Evolutionary conservation across 768 basidiomycete species (phyloP).

Genomic region (Cystofilobasidium bisporidii): DNA sequence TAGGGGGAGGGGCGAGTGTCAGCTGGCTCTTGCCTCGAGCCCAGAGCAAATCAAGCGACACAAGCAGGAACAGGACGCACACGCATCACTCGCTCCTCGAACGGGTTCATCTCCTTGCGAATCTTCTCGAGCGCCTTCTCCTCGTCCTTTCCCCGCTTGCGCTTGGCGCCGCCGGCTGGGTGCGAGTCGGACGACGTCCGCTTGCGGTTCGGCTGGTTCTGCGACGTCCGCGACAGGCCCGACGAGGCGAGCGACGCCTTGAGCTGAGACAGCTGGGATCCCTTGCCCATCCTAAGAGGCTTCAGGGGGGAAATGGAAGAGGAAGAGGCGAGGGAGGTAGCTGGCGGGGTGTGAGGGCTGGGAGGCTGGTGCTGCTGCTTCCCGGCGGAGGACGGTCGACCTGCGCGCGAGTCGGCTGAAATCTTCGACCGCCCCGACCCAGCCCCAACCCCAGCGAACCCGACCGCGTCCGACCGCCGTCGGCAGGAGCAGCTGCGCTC

Average conservation of each 20-base stretch:
- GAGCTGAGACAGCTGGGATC: slow-evolving; percentile 79
- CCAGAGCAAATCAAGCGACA: no score
- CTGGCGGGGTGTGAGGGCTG: background rate
- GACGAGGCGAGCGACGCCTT: slow-evolving; percentile 72
- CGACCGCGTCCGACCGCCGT: no score
- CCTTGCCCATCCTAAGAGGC: slow-evolving; percentile 21
- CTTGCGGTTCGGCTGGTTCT: slow-evolving; percentile 37
- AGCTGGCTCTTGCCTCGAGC: no score
- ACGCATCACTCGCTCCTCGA: slow-evolving; percentile 85
- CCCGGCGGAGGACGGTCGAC: no score
- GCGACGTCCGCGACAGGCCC: slow-evolving; percentile 57
- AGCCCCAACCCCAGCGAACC: no score
- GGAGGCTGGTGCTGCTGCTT: background rate
- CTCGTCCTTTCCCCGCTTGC: slow-evolving; percentile 56
- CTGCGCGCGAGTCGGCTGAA: no score
- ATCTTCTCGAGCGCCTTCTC: slow-evolving; percentile 73
- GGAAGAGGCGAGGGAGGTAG: background rate
- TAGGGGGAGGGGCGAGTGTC: no score
- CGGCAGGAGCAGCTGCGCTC: no score
- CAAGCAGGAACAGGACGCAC: no score
- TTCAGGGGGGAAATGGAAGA: background rate
- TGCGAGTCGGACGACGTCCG: slow-evolving; percentile 50
- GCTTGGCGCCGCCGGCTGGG: slow-evolving; percentile 44
- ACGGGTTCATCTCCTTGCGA: slow-evolving; percentile 77
- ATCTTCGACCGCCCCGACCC: no score